These are phyloP conservation scores for Suillus subluteus DNA, from an alignment of 768 basidiomycete species.

Conservation along the genomic window DNA sequence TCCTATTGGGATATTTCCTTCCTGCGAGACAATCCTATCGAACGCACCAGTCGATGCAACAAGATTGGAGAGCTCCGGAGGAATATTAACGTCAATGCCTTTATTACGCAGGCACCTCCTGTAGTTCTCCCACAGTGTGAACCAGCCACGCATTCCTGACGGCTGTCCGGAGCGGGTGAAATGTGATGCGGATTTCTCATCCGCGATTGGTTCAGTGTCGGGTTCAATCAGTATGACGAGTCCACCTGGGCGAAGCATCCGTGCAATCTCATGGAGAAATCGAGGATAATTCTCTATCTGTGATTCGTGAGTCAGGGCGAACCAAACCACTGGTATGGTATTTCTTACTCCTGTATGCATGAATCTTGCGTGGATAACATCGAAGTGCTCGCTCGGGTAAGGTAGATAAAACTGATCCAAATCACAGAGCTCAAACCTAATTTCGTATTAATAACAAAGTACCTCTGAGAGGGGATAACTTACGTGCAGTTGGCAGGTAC, in stretches of 20 bases:
- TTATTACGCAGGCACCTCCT: constrained; percentile 54
- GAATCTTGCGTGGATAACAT: constrained; percentile 71
- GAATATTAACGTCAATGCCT: constrained; percentile 60
- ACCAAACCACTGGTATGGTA: constrained; percentile 16
- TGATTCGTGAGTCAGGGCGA: constrained; percentile 17
- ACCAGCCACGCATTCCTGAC: constrained; percentile 59
- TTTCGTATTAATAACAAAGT: constrained; percentile 10
- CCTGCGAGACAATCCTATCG: constrained; percentile 55
- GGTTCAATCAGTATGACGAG: constrained; percentile 69
- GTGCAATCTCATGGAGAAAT: constrained; percentile 62
- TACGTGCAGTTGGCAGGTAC: constrained; percentile 78
- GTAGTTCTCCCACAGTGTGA: constrained; percentile 65
- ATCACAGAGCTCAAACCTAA: constrained; percentile 73
- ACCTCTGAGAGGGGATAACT: constrained; percentile 32
- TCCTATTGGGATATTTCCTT: constrained; percentile 68
- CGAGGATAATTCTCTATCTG: constrained; percentile 67
- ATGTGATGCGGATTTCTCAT: constrained; percentile 45
- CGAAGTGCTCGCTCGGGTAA: constrained; percentile 64
- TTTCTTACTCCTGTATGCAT: constrained; percentile 66
- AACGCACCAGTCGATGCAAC: constrained; percentile 54
- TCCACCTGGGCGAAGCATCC: constrained; percentile 72
- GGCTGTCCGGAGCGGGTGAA: constrained; percentile 35
- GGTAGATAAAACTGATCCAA: constrained; percentile 62
- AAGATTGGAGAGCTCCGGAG: constrained; percentile 54
- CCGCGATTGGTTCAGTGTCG: constrained; percentile 54